A percentile compares a stretch with the other conserved stretches of the same genome.
phyloP scores from a whole-genome alignment of 805 yeast species.

The Suhomyces sp. region DNA sequence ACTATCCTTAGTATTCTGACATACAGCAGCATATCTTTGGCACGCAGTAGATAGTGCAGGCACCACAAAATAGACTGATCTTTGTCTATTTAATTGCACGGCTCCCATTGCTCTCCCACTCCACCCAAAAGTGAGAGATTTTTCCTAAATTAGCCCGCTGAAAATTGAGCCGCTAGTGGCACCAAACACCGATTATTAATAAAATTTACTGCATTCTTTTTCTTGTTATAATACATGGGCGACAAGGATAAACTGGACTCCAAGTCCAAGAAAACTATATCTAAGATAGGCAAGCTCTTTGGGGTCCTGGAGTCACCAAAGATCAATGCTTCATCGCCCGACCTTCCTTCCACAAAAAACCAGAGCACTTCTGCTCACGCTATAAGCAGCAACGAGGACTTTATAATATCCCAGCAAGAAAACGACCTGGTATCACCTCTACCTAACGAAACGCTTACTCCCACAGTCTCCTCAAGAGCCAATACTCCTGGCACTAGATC shows the following conservation, averaged over 20 bases:
- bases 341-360: slow-evolving; percentile 1
- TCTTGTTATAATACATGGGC: not conserved
- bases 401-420: slow-evolving; percentile 3
- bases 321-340: not conserved
- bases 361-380: not conserved
- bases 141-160: not conserved
- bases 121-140: not conserved
- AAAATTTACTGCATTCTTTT: not conserved
- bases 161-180: not conserved
- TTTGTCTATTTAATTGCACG: not conserved
- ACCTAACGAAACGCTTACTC: slow-evolving; percentile 3
- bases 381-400: slow-evolving; percentile 2
- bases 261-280: slow-evolving; percentile 21
- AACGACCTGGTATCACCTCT: slow-evolving; percentile 12
- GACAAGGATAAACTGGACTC: slow-evolving; percentile 10
- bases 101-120: not conserved
- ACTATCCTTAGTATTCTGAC: not conserved
- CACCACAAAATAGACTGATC: not conserved
- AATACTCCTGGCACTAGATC: slow-evolving; percentile 6
- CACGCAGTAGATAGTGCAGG: not conserved
- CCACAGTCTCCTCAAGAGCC: slow-evolving; percentile 4
- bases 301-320: slow-evolving; percentile 16
- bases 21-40: not conserved
- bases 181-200: not conserved
- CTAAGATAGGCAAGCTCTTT: slow-evolving; percentile 24